Conservation (phyloP, 2,329 filamentous ascomycete genomes). For the Hansfordia pulvinata region DNA sequence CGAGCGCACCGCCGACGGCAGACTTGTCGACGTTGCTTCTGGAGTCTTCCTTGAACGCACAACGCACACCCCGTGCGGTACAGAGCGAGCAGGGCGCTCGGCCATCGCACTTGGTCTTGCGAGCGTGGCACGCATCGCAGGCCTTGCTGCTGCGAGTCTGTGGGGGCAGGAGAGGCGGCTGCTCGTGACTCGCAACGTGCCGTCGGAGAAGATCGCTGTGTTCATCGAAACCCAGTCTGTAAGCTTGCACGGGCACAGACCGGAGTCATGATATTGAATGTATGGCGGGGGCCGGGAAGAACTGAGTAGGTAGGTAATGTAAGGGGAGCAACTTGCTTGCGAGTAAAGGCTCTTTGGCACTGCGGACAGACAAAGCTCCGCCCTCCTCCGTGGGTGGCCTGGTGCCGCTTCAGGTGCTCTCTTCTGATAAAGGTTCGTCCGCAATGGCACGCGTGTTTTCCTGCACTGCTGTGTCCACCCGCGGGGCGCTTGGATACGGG, state of each 20-base stretch:
- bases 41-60: conserved; percentile 20
- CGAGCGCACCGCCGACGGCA: conserved; percentile 2
- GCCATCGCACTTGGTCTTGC: conserved; percentile 30
- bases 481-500: too few species aligned
- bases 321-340: conserved; percentile 17
- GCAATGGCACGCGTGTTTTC: conserved; percentile 22
- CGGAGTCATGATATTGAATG: not conserved
- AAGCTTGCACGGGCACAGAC: not conserved
- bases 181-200: conserved; percentile 21
- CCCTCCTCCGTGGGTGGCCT: conserved; percentile 21
- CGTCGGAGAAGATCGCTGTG: conserved; percentile 18
- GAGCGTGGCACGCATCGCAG: conserved; percentile 28
- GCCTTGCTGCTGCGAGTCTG: conserved; percentile 19
- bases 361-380: conserved; percentile 16
- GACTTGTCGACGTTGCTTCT: too few species aligned
- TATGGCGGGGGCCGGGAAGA: too few species aligned
- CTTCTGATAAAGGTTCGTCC: conserved; percentile 25
- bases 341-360: conserved; percentile 23
- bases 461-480: too few species aligned
- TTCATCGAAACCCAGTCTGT: not conserved
- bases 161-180: too few species aligned
- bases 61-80: conserved; percentile 21
- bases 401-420: conserved; percentile 23
- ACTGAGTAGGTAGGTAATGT: too few species aligned
- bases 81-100: conserved; percentile 24